Conservation (phyloP, 2,329 filamentous ascomycete species). For the Aureobasidium sp. region DNA sequence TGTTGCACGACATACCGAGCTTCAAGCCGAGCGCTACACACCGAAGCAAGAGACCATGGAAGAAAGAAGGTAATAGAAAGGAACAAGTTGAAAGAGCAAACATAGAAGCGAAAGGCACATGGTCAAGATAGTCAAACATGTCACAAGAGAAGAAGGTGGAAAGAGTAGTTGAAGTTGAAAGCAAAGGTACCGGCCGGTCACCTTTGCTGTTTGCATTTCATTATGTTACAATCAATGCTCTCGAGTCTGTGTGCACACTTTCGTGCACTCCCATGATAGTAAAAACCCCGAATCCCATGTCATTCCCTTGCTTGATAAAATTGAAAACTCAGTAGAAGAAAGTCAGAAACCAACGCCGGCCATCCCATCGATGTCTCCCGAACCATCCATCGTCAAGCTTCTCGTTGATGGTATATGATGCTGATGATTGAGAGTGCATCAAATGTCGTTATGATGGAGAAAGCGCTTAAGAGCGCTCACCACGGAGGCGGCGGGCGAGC, state of each 20-base stretch:
- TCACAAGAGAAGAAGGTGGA: slow-evolving; percentile 3
- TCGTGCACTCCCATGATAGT: slow-evolving; percentile 15
- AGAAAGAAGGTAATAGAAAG: too few relatives aligned
- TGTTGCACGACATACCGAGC: slow-evolving; percentile 2
- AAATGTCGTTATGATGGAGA: slow-evolving; percentile 17
- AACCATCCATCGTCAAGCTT: slow-evolving; percentile 12
- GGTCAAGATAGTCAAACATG: background rate
- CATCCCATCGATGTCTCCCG: slow-evolving; percentile 14
- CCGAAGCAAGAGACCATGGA: too few relatives aligned
- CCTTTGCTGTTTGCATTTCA: slow-evolving; percentile 15
- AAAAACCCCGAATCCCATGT: slow-evolving; percentile 15
- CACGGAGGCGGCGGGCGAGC: slow-evolving; percentile 57
- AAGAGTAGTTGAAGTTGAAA: slow-evolving; percentile 1
- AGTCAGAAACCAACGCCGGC: slow-evolving; percentile 13
- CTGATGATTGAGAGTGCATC: slow-evolving; percentile 7
- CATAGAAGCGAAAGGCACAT: too few relatives aligned
- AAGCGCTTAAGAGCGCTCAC: slow-evolving; percentile 41
- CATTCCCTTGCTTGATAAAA: slow-evolving; percentile 12
- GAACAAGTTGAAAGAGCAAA: too few relatives aligned
- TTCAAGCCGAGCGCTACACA: background rate
- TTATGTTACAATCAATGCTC: slow-evolving; percentile 29
- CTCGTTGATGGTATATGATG: slow-evolving; percentile 12
- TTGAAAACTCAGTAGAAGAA: slow-evolving; percentile 9
- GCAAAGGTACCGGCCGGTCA: slow-evolving; percentile 1
- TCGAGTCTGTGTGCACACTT: slow-evolving; percentile 22